Percentiles rank a stretch among this genome's conserved stretches.
These are phyloP conservation scores for Rachicladosporium sp. DNA, from an alignment of 2,329 filamentous ascomycete species.

Conservation along the genomic window DNA sequence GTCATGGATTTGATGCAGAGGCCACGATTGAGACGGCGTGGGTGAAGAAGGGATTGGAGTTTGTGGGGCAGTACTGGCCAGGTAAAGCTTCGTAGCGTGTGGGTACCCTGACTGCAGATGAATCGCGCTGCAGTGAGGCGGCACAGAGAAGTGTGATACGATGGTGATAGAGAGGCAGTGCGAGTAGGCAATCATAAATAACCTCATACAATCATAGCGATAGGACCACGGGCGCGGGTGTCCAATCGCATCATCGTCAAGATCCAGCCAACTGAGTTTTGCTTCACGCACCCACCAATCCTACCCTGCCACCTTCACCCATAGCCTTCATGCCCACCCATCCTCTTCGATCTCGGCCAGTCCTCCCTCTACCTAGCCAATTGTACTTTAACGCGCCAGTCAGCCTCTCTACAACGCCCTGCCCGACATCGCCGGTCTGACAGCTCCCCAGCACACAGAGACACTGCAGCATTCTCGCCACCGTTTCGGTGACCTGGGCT, in stretches of 20 bases:
- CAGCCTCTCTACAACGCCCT: conserved; percentile 69
- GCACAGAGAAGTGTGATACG: too few relatives aligned
- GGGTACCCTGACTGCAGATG: too few relatives aligned
- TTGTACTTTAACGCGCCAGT: conserved; percentile 87
- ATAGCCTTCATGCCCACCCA: conserved; percentile 60
- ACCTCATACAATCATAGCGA: too few relatives aligned
- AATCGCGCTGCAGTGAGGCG: too few relatives aligned
- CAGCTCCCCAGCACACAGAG: conserved; percentile 79
- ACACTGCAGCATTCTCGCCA: conserved; percentile 91
- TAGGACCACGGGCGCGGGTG: too few relatives aligned
- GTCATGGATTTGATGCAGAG: conserved; percentile 28
- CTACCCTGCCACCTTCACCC: conserved; percentile 14
- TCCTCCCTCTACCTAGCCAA: conserved; percentile 84
- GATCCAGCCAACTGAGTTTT: background rate
- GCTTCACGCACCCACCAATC: conserved; percentile 16
- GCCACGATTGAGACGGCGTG: conserved; percentile 16
- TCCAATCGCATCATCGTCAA: too few relatives aligned
- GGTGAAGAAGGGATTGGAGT: conserved; percentile 18
- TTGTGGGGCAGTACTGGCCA: conserved; percentile 18
- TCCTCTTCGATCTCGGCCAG: conserved; percentile 75
- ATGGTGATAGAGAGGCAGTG: too few relatives aligned
- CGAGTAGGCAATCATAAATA: too few relatives aligned
- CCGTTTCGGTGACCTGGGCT: conserved; percentile 82
- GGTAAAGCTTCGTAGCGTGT: background rate
- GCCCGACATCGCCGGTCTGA: conserved; percentile 57